Conservation (phyloP, 352 stramenopile genomes). For the Phytophthora parvispora region DNA sequence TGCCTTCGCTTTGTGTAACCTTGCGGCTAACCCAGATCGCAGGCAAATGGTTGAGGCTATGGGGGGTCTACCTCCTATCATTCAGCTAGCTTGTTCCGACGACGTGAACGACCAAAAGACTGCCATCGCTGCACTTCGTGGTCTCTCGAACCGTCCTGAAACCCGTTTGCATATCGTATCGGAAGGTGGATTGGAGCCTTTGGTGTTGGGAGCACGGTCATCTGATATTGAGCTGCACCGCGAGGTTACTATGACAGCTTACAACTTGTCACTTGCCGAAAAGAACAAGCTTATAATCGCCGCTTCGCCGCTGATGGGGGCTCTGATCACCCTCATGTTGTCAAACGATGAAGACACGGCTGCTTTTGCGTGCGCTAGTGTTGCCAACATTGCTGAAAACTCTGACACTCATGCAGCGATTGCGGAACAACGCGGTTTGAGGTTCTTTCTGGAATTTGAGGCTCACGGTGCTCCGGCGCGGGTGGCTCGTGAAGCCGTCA, state of each 20-base stretch:
- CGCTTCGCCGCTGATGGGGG: constrained; percentile 76
- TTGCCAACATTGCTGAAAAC: constrained; percentile 97
- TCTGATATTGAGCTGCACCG: constrained; percentile 80
- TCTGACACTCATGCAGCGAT: constrained; percentile 89
- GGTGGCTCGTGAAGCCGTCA: constrained; percentile 74
- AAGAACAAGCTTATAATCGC: constrained; percentile 96
- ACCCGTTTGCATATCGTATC: constrained; percentile 90
- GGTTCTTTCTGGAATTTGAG: constrained; percentile 84
- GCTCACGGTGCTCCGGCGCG: constrained; percentile 23
- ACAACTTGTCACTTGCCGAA: constrained; percentile 95
- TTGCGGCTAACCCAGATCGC: constrained; percentile 89
- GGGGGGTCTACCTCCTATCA: constrained; percentile 95
- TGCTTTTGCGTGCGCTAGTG: constrained; percentile 76
- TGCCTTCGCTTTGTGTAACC: constrained; percentile 97
- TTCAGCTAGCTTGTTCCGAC: constrained; percentile 95
- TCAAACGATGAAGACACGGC: constrained; percentile 78
- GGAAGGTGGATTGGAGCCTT: constrained; percentile 91
- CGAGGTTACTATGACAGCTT: constrained; percentile 92
- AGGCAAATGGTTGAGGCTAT: constrained; percentile 93
- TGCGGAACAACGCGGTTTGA: constrained; percentile 74
- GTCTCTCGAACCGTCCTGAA: constrained; percentile 87
- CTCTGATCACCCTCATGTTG: constrained; percentile 90
- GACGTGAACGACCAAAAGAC: constrained; percentile 90
- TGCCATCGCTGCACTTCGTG: constrained; percentile 93
- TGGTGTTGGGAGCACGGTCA: constrained; percentile 87